Evolutionary conservation across 768 basidiomycete species (phyloP).

Genomic region (Coprinopsis sp.): DNA sequence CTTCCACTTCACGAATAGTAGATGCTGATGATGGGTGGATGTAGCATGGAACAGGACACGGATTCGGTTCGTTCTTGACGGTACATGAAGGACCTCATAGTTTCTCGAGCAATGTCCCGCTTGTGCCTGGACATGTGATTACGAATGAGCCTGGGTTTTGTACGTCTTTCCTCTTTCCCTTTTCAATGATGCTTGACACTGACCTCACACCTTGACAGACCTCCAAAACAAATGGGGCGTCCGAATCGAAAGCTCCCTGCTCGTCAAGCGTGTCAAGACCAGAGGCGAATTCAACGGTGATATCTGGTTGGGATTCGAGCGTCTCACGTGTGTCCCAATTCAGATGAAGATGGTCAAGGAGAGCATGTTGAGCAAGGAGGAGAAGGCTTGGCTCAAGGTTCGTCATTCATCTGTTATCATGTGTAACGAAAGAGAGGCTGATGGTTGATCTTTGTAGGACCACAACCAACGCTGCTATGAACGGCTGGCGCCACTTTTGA

Average conservation of each 20-base stretch:
- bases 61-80: slow-evolving; percentile 81
- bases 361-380: slow-evolving; percentile 76
- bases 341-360: slow-evolving; percentile 87
- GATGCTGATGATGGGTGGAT: slow-evolving; percentile 9
- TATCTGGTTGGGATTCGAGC: slow-evolving; percentile 87
- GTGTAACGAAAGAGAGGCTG: background rate
- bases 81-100: slow-evolving; percentile 84
- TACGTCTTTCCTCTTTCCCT: slow-evolving; percentile 33
- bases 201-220: slow-evolving; percentile 38
- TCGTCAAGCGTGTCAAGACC: slow-evolving; percentile 69
- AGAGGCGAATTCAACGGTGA: slow-evolving; percentile 66
- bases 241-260: slow-evolving; percentile 84
- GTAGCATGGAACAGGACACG: slow-evolving; percentile 90
- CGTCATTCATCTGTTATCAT: background rate
- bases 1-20: background rate
- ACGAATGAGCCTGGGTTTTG: slow-evolving; percentile 95
- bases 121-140: slow-evolving; percentile 84
- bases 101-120: slow-evolving; percentile 63
- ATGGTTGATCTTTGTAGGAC: slow-evolving; percentile 39
- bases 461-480: slow-evolving; percentile 76
- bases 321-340: slow-evolving; percentile 91
- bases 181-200: slow-evolving; percentile 1
- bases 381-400: slow-evolving; percentile 79
- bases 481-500: slow-evolving; percentile 48
- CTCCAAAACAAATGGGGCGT: slow-evolving; percentile 81